Conservation (phyloP, 371 early-diverging fungal species). For the Mortierella sp. region DNA sequence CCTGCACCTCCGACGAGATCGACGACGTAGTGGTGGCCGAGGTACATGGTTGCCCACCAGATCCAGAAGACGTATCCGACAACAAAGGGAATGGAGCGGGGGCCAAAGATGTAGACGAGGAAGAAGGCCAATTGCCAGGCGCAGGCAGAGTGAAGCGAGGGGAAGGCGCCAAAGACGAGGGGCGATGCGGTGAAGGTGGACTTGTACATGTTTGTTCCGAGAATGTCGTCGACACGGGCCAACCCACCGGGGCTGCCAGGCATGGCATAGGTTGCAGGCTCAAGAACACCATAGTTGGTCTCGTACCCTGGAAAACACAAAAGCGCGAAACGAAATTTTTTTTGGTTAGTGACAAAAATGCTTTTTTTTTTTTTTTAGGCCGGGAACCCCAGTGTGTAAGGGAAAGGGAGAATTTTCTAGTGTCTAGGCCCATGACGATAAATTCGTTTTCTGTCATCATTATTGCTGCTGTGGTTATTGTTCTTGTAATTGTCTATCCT, state of each 20-base stretch:
- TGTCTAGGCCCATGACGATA: background rate
- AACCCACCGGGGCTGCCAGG: constrained; percentile 82
- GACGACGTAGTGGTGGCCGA: constrained; percentile 81
- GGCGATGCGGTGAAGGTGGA: constrained; percentile 79
- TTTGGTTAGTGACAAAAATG: background rate
- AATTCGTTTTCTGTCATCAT: too few species aligned
- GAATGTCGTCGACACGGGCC: constrained; percentile 76
- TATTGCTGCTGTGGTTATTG: too few species aligned
- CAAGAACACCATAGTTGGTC: constrained; percentile 65
- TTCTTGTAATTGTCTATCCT: too few species aligned
- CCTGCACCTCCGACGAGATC: constrained; percentile 81
- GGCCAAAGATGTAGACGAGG: constrained; percentile 62
- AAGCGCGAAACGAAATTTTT: background rate
- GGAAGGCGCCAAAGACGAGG: constrained; percentile 84
- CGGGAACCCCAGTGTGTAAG: background rate
- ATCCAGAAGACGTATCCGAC: constrained; percentile 74
- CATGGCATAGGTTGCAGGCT: constrained; percentile 76
- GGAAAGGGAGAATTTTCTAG: background rate
- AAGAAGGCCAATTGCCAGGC: constrained; percentile 78
- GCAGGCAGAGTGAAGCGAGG: constrained; percentile 81
- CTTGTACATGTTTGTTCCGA: constrained; percentile 74
- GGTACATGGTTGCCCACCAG: constrained; percentile 85
- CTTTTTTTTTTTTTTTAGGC: background rate
- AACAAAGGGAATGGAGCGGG: constrained; percentile 63
- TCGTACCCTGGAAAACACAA: constrained; percentile 68